Evolutionary conservation across 2,329 filamentous ascomycete genomes (phyloP), one percentile per base, ranked within the genome.

Genomic region (Diplodia corticola): DNA sequence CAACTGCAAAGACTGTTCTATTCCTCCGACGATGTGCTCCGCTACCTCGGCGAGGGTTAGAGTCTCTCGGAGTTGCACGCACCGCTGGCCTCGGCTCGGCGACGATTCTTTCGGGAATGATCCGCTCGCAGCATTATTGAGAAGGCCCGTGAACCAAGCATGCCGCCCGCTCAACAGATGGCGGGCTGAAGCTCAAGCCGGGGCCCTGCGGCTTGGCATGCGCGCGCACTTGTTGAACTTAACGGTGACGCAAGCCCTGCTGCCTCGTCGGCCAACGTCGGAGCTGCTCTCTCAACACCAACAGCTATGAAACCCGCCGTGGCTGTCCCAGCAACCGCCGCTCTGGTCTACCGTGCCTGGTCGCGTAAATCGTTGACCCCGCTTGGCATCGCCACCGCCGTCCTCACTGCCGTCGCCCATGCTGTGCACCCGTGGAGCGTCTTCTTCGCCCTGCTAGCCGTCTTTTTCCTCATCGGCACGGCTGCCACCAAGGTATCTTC

Each of bases 371-470:
- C 90, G 26, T 85, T 99, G 46, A 98, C 94, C 0, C 86, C 89
- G 0, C 80, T 84, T 6, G 94, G 93, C 68, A 86, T 97, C 71
- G 71, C 89, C 44, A 85, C 86, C 13, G 94, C 94, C 3, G 82
- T 84, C 5, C 72, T 90, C 50, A 96, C 93, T 4, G 93, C 92
- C 4, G 77, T 85, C 53, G 86, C 90, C 12, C 95, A 99, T 77
- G 92, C 93, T 17, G 80, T 93, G n/a, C 93, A 98, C 78, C 94
- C 94, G 3, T 97, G 92, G 89, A 91, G 91, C 68, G 82, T 93
- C n/a, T 93, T 92, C n/a, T 96, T 97, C 79, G 86, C 86, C 30
- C 84, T 97, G 12, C 84, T 98, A 1, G 85, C 86, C 59, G 86
- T 93, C 40, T 98, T 98, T 81, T 98, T 97, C 78, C 81, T 96